Conservation (phyloP, 208 protist genomes). For the Acanthamoeba sp. region DNA sequence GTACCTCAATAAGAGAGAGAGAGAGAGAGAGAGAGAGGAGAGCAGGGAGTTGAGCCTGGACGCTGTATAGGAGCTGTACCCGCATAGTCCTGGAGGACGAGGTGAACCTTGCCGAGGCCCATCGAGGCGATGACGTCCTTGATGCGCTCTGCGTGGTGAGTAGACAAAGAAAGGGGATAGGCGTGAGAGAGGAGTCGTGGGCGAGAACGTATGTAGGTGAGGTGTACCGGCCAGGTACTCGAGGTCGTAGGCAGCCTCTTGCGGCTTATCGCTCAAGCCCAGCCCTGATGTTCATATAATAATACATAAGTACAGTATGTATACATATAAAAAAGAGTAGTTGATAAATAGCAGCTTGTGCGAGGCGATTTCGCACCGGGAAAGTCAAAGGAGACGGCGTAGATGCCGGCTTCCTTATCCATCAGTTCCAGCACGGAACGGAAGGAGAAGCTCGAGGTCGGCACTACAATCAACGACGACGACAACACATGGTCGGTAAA, state of each 20-base stretch:
- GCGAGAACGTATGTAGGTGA: neutral
- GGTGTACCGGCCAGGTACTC: constrained; percentile 35
- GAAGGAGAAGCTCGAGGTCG: constrained; percentile 33
- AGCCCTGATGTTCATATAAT: too few species aligned
- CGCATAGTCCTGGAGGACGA: constrained; percentile 42
- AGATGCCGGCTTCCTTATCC: neutral
- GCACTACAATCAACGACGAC: neutral
- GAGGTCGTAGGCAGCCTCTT: neutral
- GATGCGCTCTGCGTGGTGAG: neutral
- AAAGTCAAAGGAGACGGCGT: constrained; percentile 49
- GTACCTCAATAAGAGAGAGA: too few species aligned
- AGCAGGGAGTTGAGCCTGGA: neutral
- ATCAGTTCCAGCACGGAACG: neutral
- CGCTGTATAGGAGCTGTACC: too few species aligned
- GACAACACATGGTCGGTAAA: too few species aligned
- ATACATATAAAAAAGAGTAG: neutral
- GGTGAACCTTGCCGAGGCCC: constrained; percentile 51
- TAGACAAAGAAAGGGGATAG: neutral
- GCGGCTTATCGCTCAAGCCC: constrained; percentile 46
- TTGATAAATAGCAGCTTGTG: too few species aligned
- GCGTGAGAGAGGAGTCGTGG: neutral
- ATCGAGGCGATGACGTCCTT: constrained; percentile 55
- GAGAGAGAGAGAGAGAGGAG: neutral
- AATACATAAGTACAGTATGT: too few species aligned
- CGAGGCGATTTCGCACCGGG: neutral